Percentiles rank a stretch among this genome's conserved stretches.
These are phyloP conservation scores for Microdochium trichocladiopsis DNA, from an alignment of 2,329 filamentous ascomycete genomes.

Conservation along the genomic window DNA sequence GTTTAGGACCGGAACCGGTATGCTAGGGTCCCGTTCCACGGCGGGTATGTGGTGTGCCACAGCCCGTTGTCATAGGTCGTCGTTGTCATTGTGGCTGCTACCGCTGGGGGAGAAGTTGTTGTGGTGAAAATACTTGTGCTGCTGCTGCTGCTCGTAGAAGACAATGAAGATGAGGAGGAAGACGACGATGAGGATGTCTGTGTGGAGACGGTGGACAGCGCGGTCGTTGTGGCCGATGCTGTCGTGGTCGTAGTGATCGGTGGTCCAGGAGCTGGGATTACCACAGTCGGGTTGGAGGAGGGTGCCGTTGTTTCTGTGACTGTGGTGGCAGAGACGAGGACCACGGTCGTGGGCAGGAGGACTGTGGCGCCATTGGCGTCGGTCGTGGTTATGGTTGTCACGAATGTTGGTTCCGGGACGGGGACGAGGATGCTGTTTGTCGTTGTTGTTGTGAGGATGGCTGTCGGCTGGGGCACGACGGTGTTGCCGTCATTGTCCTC, in stretches of 20 bases:
- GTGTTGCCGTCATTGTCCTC: no score
- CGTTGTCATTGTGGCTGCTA: slow-evolving; percentile 11
- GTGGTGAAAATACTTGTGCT: neutral
- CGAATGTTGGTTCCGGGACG: neutral
- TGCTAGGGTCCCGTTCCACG: slow-evolving; percentile 31
- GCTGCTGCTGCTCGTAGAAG: neutral
- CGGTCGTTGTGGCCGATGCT: no score
- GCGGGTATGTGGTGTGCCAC: slow-evolving; percentile 38
- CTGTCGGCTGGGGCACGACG: slow-evolving; percentile 2
- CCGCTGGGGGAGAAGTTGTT: slow-evolving; percentile 1
- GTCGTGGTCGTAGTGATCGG: no score
- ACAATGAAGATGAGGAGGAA: neutral
- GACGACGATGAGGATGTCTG: neutral
- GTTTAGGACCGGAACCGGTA: slow-evolving; percentile 7
- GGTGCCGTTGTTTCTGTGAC: slow-evolving; percentile 6
- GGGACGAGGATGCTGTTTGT: neutral
- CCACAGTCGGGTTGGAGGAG: no score
- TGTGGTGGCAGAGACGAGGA: slow-evolving; percentile 4
- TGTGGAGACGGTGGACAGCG: slow-evolving; percentile 9
- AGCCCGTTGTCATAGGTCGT: slow-evolving; percentile 31
- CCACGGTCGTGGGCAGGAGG: slow-evolving; percentile 2
- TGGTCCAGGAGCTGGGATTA: no score
- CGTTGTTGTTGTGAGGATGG: neutral
- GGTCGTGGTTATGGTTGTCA: slow-evolving; percentile 8
- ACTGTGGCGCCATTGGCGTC: slow-evolving; percentile 3